Conservation (phyloP, 805 yeast genomes). For the Cyberlindnera bimundalis region DNA sequence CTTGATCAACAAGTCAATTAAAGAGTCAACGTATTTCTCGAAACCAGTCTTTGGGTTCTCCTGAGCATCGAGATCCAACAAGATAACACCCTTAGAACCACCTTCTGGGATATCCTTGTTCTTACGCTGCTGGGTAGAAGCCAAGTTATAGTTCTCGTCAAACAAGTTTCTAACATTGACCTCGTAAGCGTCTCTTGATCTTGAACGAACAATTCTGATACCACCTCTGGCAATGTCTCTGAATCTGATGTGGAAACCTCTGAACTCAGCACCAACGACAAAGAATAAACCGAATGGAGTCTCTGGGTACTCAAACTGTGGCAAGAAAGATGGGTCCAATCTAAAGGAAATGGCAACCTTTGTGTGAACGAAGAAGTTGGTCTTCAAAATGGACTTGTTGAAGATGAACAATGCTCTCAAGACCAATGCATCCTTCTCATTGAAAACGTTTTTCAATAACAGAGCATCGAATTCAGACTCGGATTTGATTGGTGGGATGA, state of each 20-base stretch:
- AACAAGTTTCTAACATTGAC: conserved; percentile 83
- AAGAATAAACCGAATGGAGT: conserved; percentile 93
- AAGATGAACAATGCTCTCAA: conserved; percentile 78
- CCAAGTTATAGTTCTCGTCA: conserved; percentile 95
- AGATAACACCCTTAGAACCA: conserved; percentile 95
- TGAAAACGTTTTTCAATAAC: conserved; percentile 64
- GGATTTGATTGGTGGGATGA: conserved; percentile 67
- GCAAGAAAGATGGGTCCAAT: conserved; percentile 82
- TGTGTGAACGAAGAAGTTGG: conserved; percentile 90
- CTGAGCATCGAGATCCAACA: conserved; percentile 69
- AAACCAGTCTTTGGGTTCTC: conserved; percentile 80
- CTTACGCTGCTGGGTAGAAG: conserved; percentile 93
- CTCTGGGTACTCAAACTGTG: conserved; percentile 83
- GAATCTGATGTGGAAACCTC: conserved; percentile 96
- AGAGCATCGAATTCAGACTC: conserved; percentile 72
- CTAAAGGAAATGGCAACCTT: conserved; percentile 95
- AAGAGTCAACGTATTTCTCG: conserved; percentile 87
- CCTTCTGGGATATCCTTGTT: conserved; percentile 99
- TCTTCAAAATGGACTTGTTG: conserved; percentile 84
- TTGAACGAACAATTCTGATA: conserved; percentile 87
- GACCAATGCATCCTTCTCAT: conserved; percentile 75
- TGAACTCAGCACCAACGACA: conserved; percentile 92
- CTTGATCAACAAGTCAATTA: conserved; percentile 79
- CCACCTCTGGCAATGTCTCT: conserved; percentile 99
- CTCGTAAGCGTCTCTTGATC: conserved; percentile 80